Base-by-base conservation (phyloP, 139 green algal species). In the Pleodorina starrii region DNA sequence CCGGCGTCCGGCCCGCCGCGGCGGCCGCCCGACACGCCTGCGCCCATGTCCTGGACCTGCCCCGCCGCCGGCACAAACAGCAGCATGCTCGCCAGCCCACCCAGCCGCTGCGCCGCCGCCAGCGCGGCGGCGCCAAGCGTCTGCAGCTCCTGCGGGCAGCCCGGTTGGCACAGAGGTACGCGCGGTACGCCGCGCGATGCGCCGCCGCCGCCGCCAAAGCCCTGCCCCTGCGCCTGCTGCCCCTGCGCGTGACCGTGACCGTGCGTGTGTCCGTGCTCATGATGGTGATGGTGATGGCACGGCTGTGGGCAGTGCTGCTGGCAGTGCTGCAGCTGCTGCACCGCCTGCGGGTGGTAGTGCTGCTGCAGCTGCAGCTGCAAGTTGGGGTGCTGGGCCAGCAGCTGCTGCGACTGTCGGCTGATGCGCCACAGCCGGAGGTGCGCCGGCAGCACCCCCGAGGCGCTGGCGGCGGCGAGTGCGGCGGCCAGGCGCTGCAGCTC, bases 31-130 rank as follows among this genome's bases (percentile, higher is more conserved):
- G n/a, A 54, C 10, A 23, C 19, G 17, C 44, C 68, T 10, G 19
- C 83, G 40, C 83, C 83, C 83, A 81, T 81, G 46, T 81, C 83
- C 7, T 80, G 46, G 4, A 88, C 46, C 69, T 88, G 68, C 38
- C 66, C 68, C 83, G 66, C 83, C 46, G 46, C 46, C 25, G 83
- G 83, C 1, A 88, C 48, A 48, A 83, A 89, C 48, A 89, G 14
- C 48, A 89, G 38, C 84, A 82, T 57, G 46, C 35, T 59, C 0
- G 84, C 84, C 48, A 89, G 84, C 1, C 84, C 84, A 35, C 50
- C 69, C 25, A 89, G 46, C 7, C 66, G 66, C 32, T 80, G 83
- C 29, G 59, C 79, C 25, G 79, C 79, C 1, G 19, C n/a, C 5
- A 29, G 43, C 0, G 79, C 59, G 11, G 46, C 12, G 27, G 46